Base-by-base conservation (phyloP, 179 eudicot species). In the Carnegiea gigantea region DNA sequence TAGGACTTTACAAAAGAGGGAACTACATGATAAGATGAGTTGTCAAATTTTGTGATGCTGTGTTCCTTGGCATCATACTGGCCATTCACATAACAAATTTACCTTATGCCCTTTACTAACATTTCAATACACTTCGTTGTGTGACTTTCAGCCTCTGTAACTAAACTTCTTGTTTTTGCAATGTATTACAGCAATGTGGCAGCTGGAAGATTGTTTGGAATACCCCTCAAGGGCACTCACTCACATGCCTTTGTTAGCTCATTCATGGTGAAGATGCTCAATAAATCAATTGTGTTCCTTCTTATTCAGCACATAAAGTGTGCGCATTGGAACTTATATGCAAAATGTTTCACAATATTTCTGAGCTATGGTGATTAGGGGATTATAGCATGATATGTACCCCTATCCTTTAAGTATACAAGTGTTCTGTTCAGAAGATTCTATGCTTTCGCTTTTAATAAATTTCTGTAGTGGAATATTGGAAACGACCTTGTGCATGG, bases 161-260 rank as follows among this genome's bases (percentile, higher is more conserved):
- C 80, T 70, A 79, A 79, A 13, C 26, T 40, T 33, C 60, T 70
- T 62, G 43, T 57, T 75, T 76, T 46, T n/a, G n/a, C 59, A 46
- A n/a, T 57, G 81, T 78, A 12, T 76, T 81, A 51, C 93, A 96
- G 99, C 93, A 96, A 96, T 85, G 94, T 92, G 78, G 94, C 92
- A 82, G 99, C 99, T 86, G 99, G 97, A 80, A 93, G 87, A 87
- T 87, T 94, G 87, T 96, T 96, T 88, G 99, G 99, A 85, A 96
- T 96, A 86, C 99, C 99, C 38, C 89, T 94, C 36, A 89, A 89
- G 81, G 99, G 99, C 82, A 96, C 98, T 53, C 98, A 96, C 87
- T 96, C 99, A 72, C 99, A 96, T 89, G 99, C 99, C 78, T 96
- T 92, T 92, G 98, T 96, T 76, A 96, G 98, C 92, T 96, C 99